Conservation (phyloP, 129 eudicot genomes). For the Lonicera japonica region DNA sequence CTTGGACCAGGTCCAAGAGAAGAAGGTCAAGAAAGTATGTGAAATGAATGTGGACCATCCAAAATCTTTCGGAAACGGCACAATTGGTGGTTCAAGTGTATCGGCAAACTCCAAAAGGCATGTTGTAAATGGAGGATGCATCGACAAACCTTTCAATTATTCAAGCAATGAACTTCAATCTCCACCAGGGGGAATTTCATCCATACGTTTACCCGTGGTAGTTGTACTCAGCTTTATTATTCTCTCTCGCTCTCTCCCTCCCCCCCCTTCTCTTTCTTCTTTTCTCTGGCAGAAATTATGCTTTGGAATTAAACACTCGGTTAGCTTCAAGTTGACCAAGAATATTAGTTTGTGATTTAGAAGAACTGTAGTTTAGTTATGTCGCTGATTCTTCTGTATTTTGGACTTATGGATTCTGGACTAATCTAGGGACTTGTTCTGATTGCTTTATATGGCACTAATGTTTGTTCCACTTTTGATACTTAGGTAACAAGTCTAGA, state of each 20-base stretch:
- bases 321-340: neutral
- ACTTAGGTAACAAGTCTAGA: slow-evolving; percentile 78
- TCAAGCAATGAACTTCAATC: slow-evolving; percentile 34
- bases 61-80: slow-evolving; percentile 55
- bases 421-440: neutral
- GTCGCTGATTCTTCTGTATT: no score
- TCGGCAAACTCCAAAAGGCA: slow-evolving; percentile 33
- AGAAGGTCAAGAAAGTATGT: slow-evolving; percentile 74
- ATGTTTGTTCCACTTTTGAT: slow-evolving; percentile 9
- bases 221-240: slow-evolving; percentile 35
- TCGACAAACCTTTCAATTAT: slow-evolving; percentile 31
- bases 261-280: neutral
- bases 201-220: slow-evolving; percentile 84
- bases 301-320: neutral
- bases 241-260: no score
- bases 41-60: slow-evolving; percentile 63
- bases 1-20: slow-evolving; percentile 82
- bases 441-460: neutral
- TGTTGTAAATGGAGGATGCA: slow-evolving; percentile 51
- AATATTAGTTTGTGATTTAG: neutral
- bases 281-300: neutral
- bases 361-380: neutral
- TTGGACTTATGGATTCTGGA: neutral
- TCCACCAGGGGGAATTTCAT: slow-evolving; percentile 50
- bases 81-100: slow-evolving; percentile 44